These are phyloP conservation scores for Cyberlindnera galapagoensis DNA, from an alignment of 805 yeast species.

Conservation along the genomic window DNA sequence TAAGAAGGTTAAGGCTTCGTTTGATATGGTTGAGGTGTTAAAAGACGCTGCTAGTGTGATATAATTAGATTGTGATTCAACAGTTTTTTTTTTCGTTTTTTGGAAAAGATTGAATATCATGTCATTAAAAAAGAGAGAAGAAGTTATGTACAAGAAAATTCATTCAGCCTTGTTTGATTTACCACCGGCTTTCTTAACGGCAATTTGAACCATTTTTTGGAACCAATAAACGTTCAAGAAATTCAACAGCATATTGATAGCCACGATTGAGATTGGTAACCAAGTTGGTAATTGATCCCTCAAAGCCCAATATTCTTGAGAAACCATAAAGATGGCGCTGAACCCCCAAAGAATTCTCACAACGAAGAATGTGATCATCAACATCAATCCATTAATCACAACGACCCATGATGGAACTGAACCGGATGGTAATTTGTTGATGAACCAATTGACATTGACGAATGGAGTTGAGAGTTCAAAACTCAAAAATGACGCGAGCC, in stretches of 20 bases:
- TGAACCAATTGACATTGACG: conserved; percentile 91
- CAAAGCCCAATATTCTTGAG: conserved; percentile 39
- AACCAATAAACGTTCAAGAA: conserved; percentile 81
- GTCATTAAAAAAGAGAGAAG: too few relatives aligned
- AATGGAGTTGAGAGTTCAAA: conserved; percentile 93
- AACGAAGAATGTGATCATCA: conserved; percentile 64
- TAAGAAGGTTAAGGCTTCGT: conserved; percentile 39
- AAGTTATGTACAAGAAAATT: too few relatives aligned
- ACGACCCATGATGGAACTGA: conserved; percentile 48
- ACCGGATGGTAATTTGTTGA: conserved; percentile 67
- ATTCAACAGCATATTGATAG: conserved; percentile 57
- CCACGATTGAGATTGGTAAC: conserved; percentile 44
- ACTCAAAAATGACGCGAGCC: conserved; percentile 74
- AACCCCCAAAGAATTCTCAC: conserved; percentile 87
- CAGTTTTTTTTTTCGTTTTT: background rate
- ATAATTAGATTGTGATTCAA: too few relatives aligned
- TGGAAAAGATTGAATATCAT: too few relatives aligned
- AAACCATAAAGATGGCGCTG: conserved; percentile 52
- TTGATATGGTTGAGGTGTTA: conserved; percentile 35
- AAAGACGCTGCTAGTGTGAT: conserved; percentile 17
- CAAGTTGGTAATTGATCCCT: conserved; percentile 38
- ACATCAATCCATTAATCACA: conserved; percentile 61
- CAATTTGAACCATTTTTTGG: conserved; percentile 72
- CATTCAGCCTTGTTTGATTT: conserved; percentile 7
- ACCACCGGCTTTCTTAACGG: conserved; percentile 41